phyloP scores from a whole-genome alignment of 768 basidiomycete species.

The Boletus fagicola region DNA sequence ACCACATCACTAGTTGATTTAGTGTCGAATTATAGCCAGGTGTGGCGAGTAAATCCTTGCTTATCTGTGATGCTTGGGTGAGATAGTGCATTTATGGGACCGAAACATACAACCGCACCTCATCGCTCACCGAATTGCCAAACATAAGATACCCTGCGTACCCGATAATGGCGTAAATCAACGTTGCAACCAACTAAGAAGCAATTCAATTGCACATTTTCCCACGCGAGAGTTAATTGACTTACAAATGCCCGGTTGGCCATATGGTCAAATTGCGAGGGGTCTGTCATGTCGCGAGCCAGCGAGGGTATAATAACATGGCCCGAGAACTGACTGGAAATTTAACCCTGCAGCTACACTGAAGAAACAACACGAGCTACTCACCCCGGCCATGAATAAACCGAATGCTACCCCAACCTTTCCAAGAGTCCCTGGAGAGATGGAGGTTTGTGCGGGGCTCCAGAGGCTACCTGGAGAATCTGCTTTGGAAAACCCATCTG shows the following conservation, averaged over 20 bases:
- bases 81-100: neutral
- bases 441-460: slow-evolving; percentile 65
- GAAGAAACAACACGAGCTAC: slow-evolving; percentile 18
- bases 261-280: slow-evolving; percentile 75
- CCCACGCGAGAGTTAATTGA: slow-evolving; percentile 5
- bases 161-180: slow-evolving; percentile 66
- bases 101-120: slow-evolving; percentile 46
- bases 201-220: neutral
- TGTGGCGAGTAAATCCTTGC: slow-evolving; percentile 72
- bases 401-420: slow-evolving; percentile 82
- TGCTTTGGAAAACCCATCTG: slow-evolving; percentile 76
- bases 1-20: slow-evolving; percentile 78
- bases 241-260: slow-evolving; percentile 84
- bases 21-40: slow-evolving; percentile 68
- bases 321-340: slow-evolving; percentile 66
- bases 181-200: slow-evolving; percentile 57
- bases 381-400: slow-evolving; percentile 87
- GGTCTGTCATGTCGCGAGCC: slow-evolving; percentile 86
- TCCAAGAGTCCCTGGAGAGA: slow-evolving; percentile 48
- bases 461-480: slow-evolving; percentile 80
- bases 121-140: slow-evolving; percentile 73
- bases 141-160: slow-evolving; percentile 92
- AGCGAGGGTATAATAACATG: slow-evolving; percentile 91
- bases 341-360: neutral
- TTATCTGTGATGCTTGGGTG: slow-evolving; percentile 52